Percentiles rank a stretch among this genome's conserved stretches.
phyloP scores from a whole-genome alignment of 495 filamentous ascomycete genomes.

The Cercophora sp. region DNA sequence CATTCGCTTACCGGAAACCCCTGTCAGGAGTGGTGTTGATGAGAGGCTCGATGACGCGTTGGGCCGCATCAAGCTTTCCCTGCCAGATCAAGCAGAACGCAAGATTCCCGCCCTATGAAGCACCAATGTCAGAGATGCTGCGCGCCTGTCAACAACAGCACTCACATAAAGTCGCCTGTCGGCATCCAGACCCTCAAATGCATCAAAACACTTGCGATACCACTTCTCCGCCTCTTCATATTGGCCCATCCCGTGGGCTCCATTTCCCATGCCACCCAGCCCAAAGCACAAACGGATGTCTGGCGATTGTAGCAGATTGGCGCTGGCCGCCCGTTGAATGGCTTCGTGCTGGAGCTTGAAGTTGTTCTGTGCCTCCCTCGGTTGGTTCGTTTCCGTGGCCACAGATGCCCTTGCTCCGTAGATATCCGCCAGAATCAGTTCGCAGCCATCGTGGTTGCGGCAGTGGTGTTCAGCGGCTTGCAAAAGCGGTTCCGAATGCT shows the following conservation, averaged over 20 bases:
- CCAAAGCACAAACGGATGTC: slow-evolving; percentile 1
- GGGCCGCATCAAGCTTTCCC: background rate
- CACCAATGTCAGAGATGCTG: background rate
- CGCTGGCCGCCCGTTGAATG: background rate
- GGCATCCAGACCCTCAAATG: background rate
- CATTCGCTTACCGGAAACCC: background rate
- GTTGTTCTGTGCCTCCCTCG: background rate
- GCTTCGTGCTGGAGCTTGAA: slow-evolving; percentile 1
- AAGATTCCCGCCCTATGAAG: background rate
- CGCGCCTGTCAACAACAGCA: too few species aligned
- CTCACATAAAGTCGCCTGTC: background rate
- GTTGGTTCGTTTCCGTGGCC: background rate
- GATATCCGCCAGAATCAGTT: background rate
- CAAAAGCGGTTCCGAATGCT: background rate
- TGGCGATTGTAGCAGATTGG: background rate
- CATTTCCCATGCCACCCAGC: background rate
- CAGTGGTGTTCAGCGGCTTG: background rate
- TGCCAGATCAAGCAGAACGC: slow-evolving; percentile 2
- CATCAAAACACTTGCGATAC: background rate
- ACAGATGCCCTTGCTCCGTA: slow-evolving; percentile 2
- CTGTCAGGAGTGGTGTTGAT: background rate
- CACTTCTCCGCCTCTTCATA: background rate
- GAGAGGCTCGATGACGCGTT: background rate
- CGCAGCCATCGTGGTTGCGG: background rate
- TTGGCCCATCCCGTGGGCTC: background rate